Conservation (phyloP, 2,329 filamentous ascomycete species). For the Calonectria hongkongensis region DNA sequence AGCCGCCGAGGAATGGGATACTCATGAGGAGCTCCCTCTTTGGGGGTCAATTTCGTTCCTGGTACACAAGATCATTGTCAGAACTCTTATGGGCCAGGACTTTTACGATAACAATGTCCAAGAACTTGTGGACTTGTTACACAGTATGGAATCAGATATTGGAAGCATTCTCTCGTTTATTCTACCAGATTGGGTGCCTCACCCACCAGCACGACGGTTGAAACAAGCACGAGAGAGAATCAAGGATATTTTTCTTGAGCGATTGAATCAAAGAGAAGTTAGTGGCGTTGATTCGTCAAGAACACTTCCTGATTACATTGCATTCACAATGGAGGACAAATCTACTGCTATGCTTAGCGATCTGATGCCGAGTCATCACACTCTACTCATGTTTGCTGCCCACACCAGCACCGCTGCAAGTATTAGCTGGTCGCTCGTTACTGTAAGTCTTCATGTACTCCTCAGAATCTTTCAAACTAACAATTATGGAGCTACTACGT, state of each 20-base stretch:
- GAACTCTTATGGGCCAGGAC: slow-evolving; percentile 36
- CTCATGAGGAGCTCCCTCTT: slow-evolving; percentile 23
- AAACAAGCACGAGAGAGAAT: slow-evolving; percentile 30
- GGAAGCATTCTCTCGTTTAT: slow-evolving; percentile 34
- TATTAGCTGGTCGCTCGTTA: slow-evolving; percentile 37
- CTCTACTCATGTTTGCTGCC: slow-evolving; percentile 38
- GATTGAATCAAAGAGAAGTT: slow-evolving; percentile 17
- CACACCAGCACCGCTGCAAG: slow-evolving; percentile 36
- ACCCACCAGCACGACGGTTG: slow-evolving; percentile 33
- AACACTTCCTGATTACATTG: slow-evolving; percentile 29
- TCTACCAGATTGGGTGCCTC: slow-evolving; percentile 35
- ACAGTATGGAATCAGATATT: slow-evolving; percentile 37
- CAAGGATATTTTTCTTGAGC: slow-evolving; percentile 33
- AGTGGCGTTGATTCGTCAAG: background rate
- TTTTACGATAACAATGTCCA: slow-evolving; percentile 30
- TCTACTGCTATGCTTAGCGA: slow-evolving; percentile 33
- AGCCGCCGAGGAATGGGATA: slow-evolving; percentile 29
- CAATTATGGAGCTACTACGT: slow-evolving; percentile 21
- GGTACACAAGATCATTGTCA: slow-evolving; percentile 38
- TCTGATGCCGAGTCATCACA: slow-evolving; percentile 38
- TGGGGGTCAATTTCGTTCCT: slow-evolving; percentile 31
- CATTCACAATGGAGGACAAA: slow-evolving; percentile 38
- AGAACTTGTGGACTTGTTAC: slow-evolving; percentile 34
- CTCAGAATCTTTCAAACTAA: background rate
- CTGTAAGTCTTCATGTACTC: background rate